Evolutionary conservation across 306 rosid genomes (phyloP).

Genomic region (Ormosia semicastrata): DNA sequence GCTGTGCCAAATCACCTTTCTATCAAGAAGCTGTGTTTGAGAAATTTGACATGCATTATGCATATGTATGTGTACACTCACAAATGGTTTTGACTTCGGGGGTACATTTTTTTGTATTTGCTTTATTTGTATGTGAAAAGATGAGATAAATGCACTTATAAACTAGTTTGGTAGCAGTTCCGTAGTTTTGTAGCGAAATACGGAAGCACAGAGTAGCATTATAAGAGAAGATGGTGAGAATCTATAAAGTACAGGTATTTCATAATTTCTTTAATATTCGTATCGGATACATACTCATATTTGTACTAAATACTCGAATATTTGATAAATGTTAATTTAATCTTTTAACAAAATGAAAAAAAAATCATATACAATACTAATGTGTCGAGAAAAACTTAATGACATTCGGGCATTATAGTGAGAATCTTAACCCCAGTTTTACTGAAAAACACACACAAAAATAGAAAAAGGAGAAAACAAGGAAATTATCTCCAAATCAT

Average conservation of each 20-base stretch:
- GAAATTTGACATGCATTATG: not conserved
- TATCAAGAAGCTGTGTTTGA: not conserved
- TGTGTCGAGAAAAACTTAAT: too few relatives aligned
- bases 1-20: conserved; percentile 20
- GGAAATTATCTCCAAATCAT: conserved; percentile 47
- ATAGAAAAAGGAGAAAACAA: not conserved
- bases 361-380: too few relatives aligned
- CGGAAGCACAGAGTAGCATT: not conserved
- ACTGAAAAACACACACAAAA: not conserved
- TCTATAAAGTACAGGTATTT: too few relatives aligned
- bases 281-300: too few relatives aligned
- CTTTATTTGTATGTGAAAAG: not conserved
- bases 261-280: too few relatives aligned
- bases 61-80: not conserved
- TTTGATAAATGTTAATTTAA: too few relatives aligned
- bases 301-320: too few relatives aligned
- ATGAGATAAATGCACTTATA: not conserved
- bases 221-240: not conserved
- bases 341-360: too few relatives aligned
- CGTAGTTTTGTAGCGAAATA: not conserved
- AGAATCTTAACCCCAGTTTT: too few relatives aligned
- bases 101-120: not conserved
- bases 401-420: too few relatives aligned
- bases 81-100: not conserved
- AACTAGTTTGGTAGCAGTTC: not conserved